These are phyloP conservation scores for Cetradonia linearis DNA, from an alignment of 495 filamentous ascomycete species.

Conservation along the genomic window DNA sequence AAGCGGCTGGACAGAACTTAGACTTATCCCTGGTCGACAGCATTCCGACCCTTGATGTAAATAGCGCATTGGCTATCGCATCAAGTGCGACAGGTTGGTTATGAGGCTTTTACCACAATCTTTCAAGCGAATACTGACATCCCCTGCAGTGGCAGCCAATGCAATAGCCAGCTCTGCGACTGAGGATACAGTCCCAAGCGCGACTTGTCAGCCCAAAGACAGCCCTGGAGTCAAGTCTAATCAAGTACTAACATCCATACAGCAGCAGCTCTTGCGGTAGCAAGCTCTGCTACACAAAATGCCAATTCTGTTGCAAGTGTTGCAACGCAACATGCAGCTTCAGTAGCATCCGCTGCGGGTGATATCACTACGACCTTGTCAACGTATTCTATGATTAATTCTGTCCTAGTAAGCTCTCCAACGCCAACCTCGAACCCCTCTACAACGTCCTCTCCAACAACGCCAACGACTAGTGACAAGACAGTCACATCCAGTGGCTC, in stretches of 20 bases:
- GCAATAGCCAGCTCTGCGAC: background rate
- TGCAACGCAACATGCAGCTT: background rate
- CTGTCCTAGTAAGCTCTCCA: background rate
- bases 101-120: too few species aligned
- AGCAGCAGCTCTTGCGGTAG: constrained; percentile 4
- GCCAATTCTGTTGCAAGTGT: constrained; percentile 3
- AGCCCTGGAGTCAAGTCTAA: too few species aligned
- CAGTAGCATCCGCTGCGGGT: background rate
- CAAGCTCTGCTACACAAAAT: background rate
- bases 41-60: background rate
- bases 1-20: background rate
- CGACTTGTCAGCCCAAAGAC: background rate
- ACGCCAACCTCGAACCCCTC: background rate
- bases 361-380: background rate
- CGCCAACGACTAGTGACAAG: background rate
- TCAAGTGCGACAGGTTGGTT: constrained; percentile 1
- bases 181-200: background rate
- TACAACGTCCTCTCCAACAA: background rate
- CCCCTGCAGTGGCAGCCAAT: constrained; percentile 2
- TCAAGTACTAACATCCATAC: background rate
- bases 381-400: background rate
- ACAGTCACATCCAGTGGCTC: background rate
- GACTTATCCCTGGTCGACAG: background rate
- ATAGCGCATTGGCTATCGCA: background rate
- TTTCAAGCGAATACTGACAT: background rate